These are phyloP conservation scores for Dimocarpus longan DNA, from an alignment of 345 rosid genomes.

Conservation along the genomic window DNA sequence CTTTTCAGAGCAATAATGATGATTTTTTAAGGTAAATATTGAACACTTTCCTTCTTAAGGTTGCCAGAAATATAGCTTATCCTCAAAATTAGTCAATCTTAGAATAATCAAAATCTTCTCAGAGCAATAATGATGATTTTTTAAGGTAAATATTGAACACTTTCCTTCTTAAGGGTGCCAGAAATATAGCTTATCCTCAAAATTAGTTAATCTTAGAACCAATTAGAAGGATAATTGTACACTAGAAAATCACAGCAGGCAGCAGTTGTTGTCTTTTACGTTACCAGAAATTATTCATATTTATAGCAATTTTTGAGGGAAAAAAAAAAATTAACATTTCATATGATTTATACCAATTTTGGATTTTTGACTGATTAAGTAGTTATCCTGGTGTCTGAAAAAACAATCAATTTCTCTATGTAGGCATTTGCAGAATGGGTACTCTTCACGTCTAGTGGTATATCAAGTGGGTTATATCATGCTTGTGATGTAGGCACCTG, in stretches of 20 bases:
- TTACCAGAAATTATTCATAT: background rate
- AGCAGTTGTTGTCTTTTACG: background rate
- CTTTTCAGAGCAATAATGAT: background rate
- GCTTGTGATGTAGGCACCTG: slow-evolving; percentile 97
- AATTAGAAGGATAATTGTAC: background rate
- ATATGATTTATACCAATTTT: background rate
- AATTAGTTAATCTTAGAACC: background rate
- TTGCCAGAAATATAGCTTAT: background rate
- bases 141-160: background rate
- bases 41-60: background rate
- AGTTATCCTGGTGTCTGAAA: slow-evolving; percentile 1
- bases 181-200: background rate
- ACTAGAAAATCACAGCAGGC: background rate
- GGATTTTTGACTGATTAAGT: background rate
- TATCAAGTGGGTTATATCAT: slow-evolving; percentile 93
- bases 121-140: background rate
- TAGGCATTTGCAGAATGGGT: slow-evolving; percentile 99
- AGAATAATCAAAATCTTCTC: no score
- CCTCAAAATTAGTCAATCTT: background rate
- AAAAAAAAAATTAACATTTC: background rate
- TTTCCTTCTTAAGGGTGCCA: background rate
- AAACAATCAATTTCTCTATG: slow-evolving; percentile 24
- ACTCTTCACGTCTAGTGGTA: slow-evolving; percentile 83
- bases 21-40: background rate
- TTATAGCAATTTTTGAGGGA: background rate